Evolutionary conservation across 495 filamentous ascomycete species (phyloP).

Genomic region (Aspergillus biplanus): DNA sequence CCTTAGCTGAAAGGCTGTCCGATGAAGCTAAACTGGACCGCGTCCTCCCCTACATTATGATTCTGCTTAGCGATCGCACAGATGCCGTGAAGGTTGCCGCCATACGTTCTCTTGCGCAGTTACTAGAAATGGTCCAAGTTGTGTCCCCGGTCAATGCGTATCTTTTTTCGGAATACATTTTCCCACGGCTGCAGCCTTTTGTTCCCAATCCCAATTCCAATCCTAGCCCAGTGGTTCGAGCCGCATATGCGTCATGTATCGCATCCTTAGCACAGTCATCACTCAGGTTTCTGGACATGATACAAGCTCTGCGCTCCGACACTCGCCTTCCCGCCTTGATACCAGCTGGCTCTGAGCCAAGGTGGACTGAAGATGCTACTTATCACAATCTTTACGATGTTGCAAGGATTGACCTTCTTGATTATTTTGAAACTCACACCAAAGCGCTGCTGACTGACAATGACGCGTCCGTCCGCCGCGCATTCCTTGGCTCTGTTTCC

Average conservation of each 20-base stretch:
- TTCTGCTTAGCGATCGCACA: conserved; percentile 75
- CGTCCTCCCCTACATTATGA: conserved; percentile 86
- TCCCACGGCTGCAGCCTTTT: conserved; percentile 78
- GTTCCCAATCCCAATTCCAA: conserved; percentile 57
- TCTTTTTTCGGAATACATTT: conserved; percentile 92
- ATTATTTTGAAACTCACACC: conserved; percentile 82
- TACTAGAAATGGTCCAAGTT: conserved; percentile 82
- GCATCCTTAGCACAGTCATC: conserved; percentile 91
- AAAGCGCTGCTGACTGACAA: conserved; percentile 86
- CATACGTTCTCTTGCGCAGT: conserved; percentile 81
- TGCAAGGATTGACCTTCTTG: conserved; percentile 73
- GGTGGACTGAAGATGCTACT: conserved; percentile 71
- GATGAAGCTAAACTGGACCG: conserved; percentile 98
- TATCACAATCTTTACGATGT: conserved; percentile 85
- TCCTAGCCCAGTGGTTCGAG: conserved; percentile 72
- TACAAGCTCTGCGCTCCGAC: conserved; percentile 83
- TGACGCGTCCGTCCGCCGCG: conserved; percentile 85
- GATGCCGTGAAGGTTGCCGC: conserved; percentile 85
- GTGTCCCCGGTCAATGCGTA: conserved; percentile 95
- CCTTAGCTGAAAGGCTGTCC: conserved; percentile 87
- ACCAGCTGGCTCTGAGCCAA: conserved; percentile 61
- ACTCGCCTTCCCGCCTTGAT: conserved; percentile 78
- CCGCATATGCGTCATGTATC: conserved; percentile 90
- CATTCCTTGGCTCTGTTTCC: conserved; percentile 92
- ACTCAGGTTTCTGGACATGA: conserved; percentile 83